Evolutionary conservation across 805 yeast genomes (phyloP), one percentile per base, ranked within the genome.

Genomic region (Komagataella populi): DNA sequence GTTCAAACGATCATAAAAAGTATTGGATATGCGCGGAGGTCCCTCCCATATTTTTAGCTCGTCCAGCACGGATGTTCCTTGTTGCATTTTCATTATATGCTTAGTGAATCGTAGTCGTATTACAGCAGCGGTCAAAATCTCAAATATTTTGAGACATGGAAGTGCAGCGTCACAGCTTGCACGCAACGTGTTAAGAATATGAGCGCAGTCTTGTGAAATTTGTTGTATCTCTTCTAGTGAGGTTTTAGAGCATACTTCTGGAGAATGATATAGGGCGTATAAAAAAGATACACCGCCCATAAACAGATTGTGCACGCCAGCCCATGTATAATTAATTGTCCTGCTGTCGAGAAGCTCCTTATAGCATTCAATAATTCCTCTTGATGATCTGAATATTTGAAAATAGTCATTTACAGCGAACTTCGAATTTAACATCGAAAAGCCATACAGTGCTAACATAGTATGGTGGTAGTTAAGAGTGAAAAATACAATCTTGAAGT

Each of bases 221-320:
- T 70, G 70, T 22, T 84, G 79, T 39, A 82, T 71, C 48, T 74
- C 78, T 20, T 71, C 70, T 18, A 78, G 56, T 1, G 74, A 62
- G 17, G 79, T 72, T 5, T 67, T 66, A 5, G 65, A 60, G 20
- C 83, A 63, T 2, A 76, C 78, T 48, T 72, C 74, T n/a, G 71
- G 71, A 44, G 86, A 78, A 62, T 84, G 84, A 62, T 85, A 88
- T 12, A 87, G 71, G 1, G 89, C 77, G 61, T 85, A 88, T 47
- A 89, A 69, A 57, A 80, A 88, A 1, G 96, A 84, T 23, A 91
- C 84, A 0, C 95, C 95, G 0, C 96, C 90, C 84, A 86, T 83
- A 62, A 87, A 87, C 51, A 87, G 69, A 61, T 87, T 88, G 63
- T 88, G 95, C 2, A 87, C 90, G 0, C 95, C 93, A 1, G 89